A percentile compares a stretch with the other conserved stretches of the same genome.
Conservation (phyloP, 495 filamentous ascomycete species). For the Aspergillus panamensis region DNA sequence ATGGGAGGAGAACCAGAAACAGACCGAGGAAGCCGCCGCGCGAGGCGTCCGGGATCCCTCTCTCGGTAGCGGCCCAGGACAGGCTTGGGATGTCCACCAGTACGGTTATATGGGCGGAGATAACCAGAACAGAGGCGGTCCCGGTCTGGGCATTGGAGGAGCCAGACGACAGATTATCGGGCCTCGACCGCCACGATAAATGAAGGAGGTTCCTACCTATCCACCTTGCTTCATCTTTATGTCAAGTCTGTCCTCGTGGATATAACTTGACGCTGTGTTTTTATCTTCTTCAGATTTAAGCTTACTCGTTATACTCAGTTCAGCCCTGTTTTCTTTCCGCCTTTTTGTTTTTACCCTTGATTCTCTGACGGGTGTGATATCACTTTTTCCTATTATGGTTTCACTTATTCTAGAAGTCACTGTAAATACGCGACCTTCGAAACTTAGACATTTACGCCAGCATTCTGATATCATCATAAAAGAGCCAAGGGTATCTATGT, state of each 20-base stretch:
- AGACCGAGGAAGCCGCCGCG: constrained; percentile 55
- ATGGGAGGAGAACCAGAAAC: constrained; percentile 90
- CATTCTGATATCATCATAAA: background rate
- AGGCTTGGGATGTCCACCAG: constrained; percentile 82
- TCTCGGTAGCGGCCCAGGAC: constrained; percentile 52
- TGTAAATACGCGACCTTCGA: constrained; percentile 4
- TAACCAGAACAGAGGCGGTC: constrained; percentile 67
- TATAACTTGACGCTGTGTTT: background rate
- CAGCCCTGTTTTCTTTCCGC: background rate
- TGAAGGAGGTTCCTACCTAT: background rate
- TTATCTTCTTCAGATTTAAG: background rate
- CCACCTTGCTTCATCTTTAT: background rate
- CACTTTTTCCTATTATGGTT: background rate
- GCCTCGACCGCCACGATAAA: constrained; percentile 61
- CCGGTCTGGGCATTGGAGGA: constrained; percentile 67
- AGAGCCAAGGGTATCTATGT: constrained; percentile 6
- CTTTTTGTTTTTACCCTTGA: background rate
- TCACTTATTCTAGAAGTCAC: background rate
- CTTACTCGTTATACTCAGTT: no score
- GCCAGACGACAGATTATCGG: constrained; percentile 75
- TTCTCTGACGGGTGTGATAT: background rate
- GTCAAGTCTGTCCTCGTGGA: background rate
- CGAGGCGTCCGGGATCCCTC: constrained; percentile 38
- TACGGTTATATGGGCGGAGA: constrained; percentile 86
- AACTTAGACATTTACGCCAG: background rate